Base-by-base conservation (phyloP, 495 filamentous ascomycete species). In the Penicillium salamii region DNA sequence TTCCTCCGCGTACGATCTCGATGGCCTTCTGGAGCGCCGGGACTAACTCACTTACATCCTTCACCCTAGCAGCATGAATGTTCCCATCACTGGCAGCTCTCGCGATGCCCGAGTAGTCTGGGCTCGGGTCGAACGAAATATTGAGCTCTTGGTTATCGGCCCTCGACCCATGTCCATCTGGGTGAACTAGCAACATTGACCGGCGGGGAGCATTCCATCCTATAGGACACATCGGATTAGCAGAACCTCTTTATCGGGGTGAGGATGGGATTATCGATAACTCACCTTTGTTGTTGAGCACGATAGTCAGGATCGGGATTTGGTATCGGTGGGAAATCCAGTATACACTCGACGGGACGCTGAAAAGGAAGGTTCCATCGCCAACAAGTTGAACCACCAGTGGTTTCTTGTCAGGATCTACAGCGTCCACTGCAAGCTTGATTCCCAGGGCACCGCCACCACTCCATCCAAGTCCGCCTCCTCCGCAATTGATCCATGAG, bases 381-480 rank as follows among this genome's bases (percentile, higher is more conserved):
- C 92, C 92, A 1, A 96, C 92, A 33, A 97, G 86, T 53, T 96
- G 90, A 49, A 88, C 87, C 2, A 97, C 90, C 20, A 76, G 67
- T 34, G 85, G 74, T 18, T 90, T 85, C 0, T 82, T 79, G 23
- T 8, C 8, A 26, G 23, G 23, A 26, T 26, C 8, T 8, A 26
- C 23, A 3, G 23, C 23, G 23, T 26, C 23, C 8, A 26, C 23
- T 5, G 90, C 92, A 21, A 97, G 78, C 65, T 96, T 96, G 63
- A 96, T 89, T 13, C 92, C 92, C 2, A 95, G 68, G 2, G 88
- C 82, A 46, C 80, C 92, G 34, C 92, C 92, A 17, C 92, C 92
- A 15, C 87, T 92, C 92, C 92, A 97, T 15, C 92, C 92, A 0
- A 97, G 77, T 2, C 92, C 92, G 29, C 92, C 92, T 28, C 91